Evolutionary conservation across 2,329 filamentous ascomycete species (phyloP), one percentile per base, ranked within the genome.

Genomic region (Colletotrichum simmondsii): DNA sequence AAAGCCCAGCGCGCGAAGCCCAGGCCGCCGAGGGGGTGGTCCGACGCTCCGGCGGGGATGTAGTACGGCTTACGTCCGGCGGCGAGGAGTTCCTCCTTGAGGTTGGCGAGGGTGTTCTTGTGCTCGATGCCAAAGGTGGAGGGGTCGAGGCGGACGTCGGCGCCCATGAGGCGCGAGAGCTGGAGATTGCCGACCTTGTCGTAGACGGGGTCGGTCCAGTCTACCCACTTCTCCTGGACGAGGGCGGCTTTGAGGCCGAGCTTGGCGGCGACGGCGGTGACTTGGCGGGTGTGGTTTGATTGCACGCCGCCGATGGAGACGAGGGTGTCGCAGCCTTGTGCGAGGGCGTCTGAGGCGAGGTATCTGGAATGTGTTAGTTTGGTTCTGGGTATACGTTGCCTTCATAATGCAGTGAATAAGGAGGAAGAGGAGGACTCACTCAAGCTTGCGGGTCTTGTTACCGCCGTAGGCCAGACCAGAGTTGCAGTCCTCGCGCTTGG

Each of bases 1-100:
- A 93, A 90, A 1, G 92, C 92, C 90, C 92, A 94, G 2, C 91
- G 85, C 8, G 92, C 92, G 77, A 94, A 94, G 0, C 92, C 92
- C 19, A 94, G 80, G 0, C 92, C 92, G 3, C 92, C 92, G 0
- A 93, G 85, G 0, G 91, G 90, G 78, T 94, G 92, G 79, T 93
- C 92, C 0, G 90, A 92, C 1, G 92, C 92, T 0, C 92, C 92
- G 0, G 92, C 92, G 4, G 92, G 92, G 75, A 94, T 93, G 78
- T 92, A 92, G 78, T 94, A 94, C 0, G 92, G 91, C 79, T 89
- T 91, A 49, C 87, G 86, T 0, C 91, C 92, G 1, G 79, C 79
- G 0, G 77, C 79, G 70, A 84, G 81, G 19, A 91, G 86, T 77
- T 92, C 88, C 16, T 87, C 81, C 54, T 87, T 85, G 4, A 92